phyloP scores from a whole-genome alignment of 2,329 filamentous ascomycete genomes.

The Coniosporium tulheliwenetii region DNA sequence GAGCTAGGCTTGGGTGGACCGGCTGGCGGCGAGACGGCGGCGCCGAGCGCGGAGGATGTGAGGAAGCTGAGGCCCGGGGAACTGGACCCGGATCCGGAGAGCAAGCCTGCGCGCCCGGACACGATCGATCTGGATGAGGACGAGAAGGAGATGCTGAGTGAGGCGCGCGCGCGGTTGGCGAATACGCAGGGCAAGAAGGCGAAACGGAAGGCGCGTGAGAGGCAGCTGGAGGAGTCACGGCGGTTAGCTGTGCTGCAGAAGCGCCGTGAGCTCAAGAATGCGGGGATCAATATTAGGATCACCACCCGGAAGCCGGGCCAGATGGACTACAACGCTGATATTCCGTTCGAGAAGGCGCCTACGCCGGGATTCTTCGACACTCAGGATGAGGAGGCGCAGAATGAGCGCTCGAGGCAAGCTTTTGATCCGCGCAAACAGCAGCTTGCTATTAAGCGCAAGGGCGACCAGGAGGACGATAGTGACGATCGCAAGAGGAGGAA shows the following conservation, averaged over 20 bases:
- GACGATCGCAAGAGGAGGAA: conserved; percentile 71
- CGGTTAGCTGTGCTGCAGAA: conserved; percentile 85
- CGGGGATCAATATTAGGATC: conserved; percentile 96
- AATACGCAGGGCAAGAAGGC: conserved; percentile 99
- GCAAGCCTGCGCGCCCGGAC: conserved; percentile 86
- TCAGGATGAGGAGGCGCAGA: conserved; percentile 59
- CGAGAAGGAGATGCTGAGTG: conserved; percentile 98
- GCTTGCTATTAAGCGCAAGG: conserved; percentile 81
- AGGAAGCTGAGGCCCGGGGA: conserved; percentile 71
- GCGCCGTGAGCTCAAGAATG: conserved; percentile 87
- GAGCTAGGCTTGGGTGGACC: conserved; percentile 73
- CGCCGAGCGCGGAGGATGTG: conserved; percentile 86
- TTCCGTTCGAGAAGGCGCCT: conserved; percentile 90
- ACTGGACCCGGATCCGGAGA: conserved; percentile 92
- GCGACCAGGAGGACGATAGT: conserved; percentile 69
- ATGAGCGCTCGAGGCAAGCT: conserved; percentile 68
- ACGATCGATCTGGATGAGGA: conserved; percentile 98
- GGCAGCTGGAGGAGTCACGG: conserved; percentile 88
- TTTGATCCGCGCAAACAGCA: conserved; percentile 93
- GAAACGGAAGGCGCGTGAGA: conserved; percentile 89
- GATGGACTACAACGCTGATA: conserved; percentile 99
- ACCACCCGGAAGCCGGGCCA: conserved; percentile 81
- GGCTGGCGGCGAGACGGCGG: conserved; percentile 70
- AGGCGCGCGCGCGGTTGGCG: conserved; percentile 86
- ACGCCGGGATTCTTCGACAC: conserved; percentile 89